These are phyloP conservation scores for Afroboletus lepidellus DNA, from an alignment of 1,284 basidiomycete species.

Conservation along the genomic window DNA sequence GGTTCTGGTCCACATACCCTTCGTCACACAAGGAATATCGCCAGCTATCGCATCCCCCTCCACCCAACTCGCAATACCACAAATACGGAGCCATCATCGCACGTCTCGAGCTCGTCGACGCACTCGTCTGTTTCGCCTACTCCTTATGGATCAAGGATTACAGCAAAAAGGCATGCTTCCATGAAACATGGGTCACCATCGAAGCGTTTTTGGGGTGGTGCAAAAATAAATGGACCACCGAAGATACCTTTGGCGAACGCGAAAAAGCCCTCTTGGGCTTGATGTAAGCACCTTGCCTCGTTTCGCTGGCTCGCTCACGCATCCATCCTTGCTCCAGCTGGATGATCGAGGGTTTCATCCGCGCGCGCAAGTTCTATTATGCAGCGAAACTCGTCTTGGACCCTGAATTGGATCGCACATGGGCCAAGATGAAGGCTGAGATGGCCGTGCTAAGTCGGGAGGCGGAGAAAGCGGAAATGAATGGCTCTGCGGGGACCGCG, in stretches of 20 bases:
- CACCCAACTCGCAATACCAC: conserved; percentile 63
- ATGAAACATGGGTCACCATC: conserved; percentile 61
- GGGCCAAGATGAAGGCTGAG: conserved; percentile 40
- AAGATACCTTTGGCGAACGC: conserved; percentile 60
- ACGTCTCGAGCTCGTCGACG: conserved; percentile 71
- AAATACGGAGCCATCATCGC: conserved; percentile 68
- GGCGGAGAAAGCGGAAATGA: conserved; percentile 42
- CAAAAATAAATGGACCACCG: conserved; percentile 62
- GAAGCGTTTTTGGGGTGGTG: conserved; percentile 64
- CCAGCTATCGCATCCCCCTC: conserved; percentile 59
- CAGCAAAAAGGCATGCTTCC: conserved; percentile 46
- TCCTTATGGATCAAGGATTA: conserved; percentile 70
- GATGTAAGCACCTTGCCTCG: conserved; percentile 53
- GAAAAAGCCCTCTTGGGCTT: conserved; percentile 73
- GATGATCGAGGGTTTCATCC: conserved; percentile 73
- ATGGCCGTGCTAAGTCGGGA: conserved; percentile 47
- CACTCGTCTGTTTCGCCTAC: conserved; percentile 71
- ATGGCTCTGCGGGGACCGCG: conserved; percentile 34
- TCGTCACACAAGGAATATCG: conserved; percentile 61
- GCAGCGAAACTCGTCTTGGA: conserved; percentile 43
- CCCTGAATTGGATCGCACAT: conserved; percentile 40
- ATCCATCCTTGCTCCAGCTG: conserved; percentile 44
- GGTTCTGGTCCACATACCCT: conserved; percentile 70
- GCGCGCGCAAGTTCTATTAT: conserved; percentile 56
- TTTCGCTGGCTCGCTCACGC: conserved; percentile 31